Percentiles rank a stretch among this genome's conserved stretches.
Evolutionary conservation across 106 monocot species (phyloP).

Genomic region (Gastrodia elata): DNA sequence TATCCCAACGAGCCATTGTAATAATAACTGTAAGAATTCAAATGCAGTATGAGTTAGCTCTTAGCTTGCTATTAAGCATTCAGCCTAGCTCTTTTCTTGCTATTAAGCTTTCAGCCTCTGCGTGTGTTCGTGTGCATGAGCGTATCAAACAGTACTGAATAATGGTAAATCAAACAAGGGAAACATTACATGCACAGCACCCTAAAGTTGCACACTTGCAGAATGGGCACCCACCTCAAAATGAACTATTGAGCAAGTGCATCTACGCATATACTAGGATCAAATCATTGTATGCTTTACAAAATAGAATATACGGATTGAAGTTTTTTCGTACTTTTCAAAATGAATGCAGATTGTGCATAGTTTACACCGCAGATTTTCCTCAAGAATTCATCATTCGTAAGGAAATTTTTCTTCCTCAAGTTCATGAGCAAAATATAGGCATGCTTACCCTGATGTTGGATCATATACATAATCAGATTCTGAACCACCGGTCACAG

Average conservation of each 20-base stretch:
- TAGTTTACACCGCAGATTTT: no score
- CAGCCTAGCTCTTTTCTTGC: background rate
- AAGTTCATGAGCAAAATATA: background rate
- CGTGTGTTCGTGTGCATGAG: background rate
- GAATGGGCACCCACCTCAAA: no score
- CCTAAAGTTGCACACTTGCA: no score
- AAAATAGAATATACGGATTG: no score
- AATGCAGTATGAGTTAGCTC: background rate
- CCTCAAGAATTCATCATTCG: background rate
- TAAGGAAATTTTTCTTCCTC: background rate
- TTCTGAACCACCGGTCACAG: slow-evolving; percentile 22
- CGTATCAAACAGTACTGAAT: background rate
- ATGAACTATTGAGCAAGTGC: no score
- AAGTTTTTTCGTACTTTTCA: no score
- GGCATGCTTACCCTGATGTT: slow-evolving; percentile 64
- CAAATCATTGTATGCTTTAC: no score
- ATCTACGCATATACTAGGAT: no score
- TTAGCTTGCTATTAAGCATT: background rate
- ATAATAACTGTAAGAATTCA: slow-evolving; percentile 65
- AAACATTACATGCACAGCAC: no score
- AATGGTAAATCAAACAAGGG: background rate
- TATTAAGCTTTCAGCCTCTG: background rate
- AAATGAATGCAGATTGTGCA: no score
- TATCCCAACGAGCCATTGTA: slow-evolving; percentile 82
- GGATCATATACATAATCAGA: slow-evolving; percentile 77